Percentiles rank a stretch among this genome's conserved stretches.
These are phyloP conservation scores for Leptodermis oblonga DNA, from an alignment of 257 asterid genomes.

Conservation along the genomic window DNA sequence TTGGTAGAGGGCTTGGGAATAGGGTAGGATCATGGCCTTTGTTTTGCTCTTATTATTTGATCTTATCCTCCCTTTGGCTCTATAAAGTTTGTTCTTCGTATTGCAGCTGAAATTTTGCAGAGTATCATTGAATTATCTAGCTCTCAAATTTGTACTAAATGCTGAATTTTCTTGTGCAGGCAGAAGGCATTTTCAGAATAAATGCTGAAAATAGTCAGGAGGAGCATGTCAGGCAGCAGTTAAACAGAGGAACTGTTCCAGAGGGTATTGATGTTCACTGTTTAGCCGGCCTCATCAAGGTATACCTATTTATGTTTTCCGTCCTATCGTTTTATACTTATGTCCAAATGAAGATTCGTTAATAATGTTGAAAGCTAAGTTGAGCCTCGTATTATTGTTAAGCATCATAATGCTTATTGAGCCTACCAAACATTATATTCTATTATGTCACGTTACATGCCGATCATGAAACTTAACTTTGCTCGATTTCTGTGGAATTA, in stretches of 20 bases:
- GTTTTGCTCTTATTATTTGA: neutral
- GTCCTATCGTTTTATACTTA: constrained; percentile 4
- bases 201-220: constrained; percentile 95
- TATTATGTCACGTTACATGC: neutral
- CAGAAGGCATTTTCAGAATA: constrained; percentile 95
- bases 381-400: neutral
- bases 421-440: neutral
- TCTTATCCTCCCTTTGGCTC: neutral
- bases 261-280: constrained; percentile 95
- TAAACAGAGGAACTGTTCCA: constrained; percentile 81
- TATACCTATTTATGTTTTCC: constrained; percentile 16
- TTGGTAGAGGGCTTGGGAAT: neutral
- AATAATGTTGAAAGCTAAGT: neutral
- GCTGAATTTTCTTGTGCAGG: constrained; percentile 45
- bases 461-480: neutral
- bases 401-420: neutral
- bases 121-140: neutral
- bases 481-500: neutral
- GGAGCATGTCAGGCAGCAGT: constrained; percentile 89
- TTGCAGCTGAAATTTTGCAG: neutral
- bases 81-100: neutral
- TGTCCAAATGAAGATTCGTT: neutral
- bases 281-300: constrained; percentile 94
- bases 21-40: neutral
- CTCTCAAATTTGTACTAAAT: neutral